Conservation (phyloP, 106 monocot genomes). For the Dactylorhiza incarnata region DNA sequence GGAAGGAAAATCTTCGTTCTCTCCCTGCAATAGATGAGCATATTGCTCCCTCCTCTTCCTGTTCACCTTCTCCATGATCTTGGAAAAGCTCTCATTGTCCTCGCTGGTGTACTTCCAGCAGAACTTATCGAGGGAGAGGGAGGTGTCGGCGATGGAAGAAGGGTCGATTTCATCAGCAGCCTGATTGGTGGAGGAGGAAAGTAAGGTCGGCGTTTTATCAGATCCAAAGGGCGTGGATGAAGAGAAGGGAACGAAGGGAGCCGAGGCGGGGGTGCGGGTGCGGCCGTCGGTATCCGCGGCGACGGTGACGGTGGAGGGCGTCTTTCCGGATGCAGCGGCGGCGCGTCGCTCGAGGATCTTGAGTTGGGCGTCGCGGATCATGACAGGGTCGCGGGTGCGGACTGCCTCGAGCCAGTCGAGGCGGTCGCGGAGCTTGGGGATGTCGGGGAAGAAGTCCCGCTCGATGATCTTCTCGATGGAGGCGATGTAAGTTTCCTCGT, state of each 20-base stretch:
- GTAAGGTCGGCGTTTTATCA: slow-evolving; percentile 15
- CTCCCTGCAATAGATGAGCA: slow-evolving; percentile 56
- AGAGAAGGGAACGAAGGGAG: slow-evolving; percentile 21
- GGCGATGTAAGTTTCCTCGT: slow-evolving; percentile 70
- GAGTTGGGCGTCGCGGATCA: slow-evolving; percentile 88
- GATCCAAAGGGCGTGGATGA: slow-evolving; percentile 28
- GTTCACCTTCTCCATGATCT: slow-evolving; percentile 89
- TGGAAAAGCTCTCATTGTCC: slow-evolving; percentile 88
- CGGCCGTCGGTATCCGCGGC: slow-evolving; percentile 14
- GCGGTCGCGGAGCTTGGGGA: slow-evolving; percentile 74
- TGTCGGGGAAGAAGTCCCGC: slow-evolving; percentile 90
- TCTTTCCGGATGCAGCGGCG: slow-evolving; percentile 7
- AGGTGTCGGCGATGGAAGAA: slow-evolving; percentile 16
- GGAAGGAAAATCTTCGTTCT: slow-evolving; percentile 19
- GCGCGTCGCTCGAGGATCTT: slow-evolving; percentile 89
- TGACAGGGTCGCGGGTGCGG: slow-evolving; percentile 66
- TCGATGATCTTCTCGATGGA: slow-evolving; percentile 82
- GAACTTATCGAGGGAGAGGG: slow-evolving; percentile 70
- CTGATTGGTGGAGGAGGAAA: neutral
- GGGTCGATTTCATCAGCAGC: slow-evolving; percentile 1
- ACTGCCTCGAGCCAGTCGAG: slow-evolving; percentile 85
- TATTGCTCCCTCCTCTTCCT: slow-evolving; percentile 54
- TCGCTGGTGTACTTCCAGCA: slow-evolving; percentile 76
- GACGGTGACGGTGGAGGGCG: slow-evolving; percentile 2
- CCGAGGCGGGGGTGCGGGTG: slow-evolving; percentile 10